A percentile compares a stretch with the other conserved stretches of the same genome.
These are phyloP conservation scores for Colletotrichum liriopes DNA, from an alignment of 2,329 filamentous ascomycete species.

Conservation along the genomic window DNA sequence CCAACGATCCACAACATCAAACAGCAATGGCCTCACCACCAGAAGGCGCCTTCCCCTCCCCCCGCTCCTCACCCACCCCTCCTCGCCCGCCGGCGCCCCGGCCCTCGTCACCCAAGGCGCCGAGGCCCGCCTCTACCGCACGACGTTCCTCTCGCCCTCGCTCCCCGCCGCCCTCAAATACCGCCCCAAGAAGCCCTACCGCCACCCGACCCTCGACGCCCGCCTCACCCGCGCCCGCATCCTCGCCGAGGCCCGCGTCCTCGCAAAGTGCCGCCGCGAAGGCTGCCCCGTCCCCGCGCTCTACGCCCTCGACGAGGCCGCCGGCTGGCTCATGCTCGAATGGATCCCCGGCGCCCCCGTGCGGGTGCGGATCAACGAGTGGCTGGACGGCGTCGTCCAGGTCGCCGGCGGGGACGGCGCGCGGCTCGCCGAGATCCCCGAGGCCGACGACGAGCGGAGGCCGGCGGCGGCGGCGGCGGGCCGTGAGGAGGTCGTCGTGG, in stretches of 20 bases:
- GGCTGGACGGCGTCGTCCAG: conserved; percentile 64
- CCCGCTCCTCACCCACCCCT: conserved; percentile 74
- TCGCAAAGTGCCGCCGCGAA: conserved; percentile 84
- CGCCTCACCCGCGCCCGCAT: conserved; percentile 90
- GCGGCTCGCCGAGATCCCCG: conserved; percentile 44
- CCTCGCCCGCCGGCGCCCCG: conserved; percentile 66
- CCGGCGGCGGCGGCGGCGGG: conserved; percentile 32
- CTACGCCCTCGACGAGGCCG: conserved; percentile 75
- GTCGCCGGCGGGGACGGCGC: conserved; percentile 49
- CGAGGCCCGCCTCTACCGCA: conserved; percentile 94
- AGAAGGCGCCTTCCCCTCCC: conserved; percentile 67
- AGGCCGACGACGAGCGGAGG: conserved; percentile 45
- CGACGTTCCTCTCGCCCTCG: conserved; percentile 79
- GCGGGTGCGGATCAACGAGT: conserved; percentile 77
- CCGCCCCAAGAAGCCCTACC: conserved; percentile 91
- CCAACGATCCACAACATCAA: neutral
- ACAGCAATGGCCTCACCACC: conserved; percentile 5
- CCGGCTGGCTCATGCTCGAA: conserved; percentile 86
- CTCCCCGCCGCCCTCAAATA: conserved; percentile 88
- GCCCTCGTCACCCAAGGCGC: conserved; percentile 90
- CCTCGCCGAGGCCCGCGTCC: conserved; percentile 88
- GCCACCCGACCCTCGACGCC: conserved; percentile 89
- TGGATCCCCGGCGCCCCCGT: conserved; percentile 85
- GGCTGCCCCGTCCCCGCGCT: conserved; percentile 88
- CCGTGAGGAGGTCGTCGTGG: no score